Evolutionary conservation across 1,139 yeast species (phyloP), one percentile per base, ranked within the genome.

Genomic region (Kodamaea sp.): DNA sequence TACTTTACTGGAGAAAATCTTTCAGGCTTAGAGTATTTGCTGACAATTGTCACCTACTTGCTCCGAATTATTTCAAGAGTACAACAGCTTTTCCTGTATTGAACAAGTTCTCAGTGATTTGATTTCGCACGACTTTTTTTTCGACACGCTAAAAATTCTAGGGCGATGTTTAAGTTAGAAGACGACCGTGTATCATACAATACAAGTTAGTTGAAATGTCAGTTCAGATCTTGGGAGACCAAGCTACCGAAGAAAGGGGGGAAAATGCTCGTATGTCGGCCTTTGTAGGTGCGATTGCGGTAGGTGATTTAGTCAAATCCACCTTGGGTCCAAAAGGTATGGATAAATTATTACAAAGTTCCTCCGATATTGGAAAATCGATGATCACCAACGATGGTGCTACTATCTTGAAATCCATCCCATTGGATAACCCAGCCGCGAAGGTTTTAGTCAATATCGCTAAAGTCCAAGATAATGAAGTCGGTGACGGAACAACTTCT

Each of bases 401-500:
- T 32, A 92, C 99, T 5, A 92, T 92, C 47, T 71, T 92, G 49
- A 90, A 92, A 55, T 76, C 96, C 1, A 92, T 92, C 51, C 97
- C 98, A 7, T 79, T 92, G 51, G 97, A 90, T 55, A 92, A 94
- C 52, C 98, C 98, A 10, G 98, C 98, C 3, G 99, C 98, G 22
- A 92, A 92, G 59, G 98, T 94, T 7, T 73, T 92, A 51, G 98
- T 94, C 23, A 92, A 92, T 59, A 85, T 92, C 43, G 83, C 97
- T 35, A 92, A 92, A 62, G 97, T 92, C 24, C 99, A 92, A 70
- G 99, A 92, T 57, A 97, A 92, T 59, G 97, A 92, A 61, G 95
- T 92, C 53, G 98, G 99, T 37, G 99, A 92, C 61, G 99, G 99
- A 47, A 92, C 99, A 29, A 92, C 99, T 1, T 87, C 96, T n/a